A percentile compares a stretch with the other conserved stretches of the same genome.
Conservation (phyloP, 2,329 filamentous ascomycete species). For the Penicillium psychrosexuale region DNA sequence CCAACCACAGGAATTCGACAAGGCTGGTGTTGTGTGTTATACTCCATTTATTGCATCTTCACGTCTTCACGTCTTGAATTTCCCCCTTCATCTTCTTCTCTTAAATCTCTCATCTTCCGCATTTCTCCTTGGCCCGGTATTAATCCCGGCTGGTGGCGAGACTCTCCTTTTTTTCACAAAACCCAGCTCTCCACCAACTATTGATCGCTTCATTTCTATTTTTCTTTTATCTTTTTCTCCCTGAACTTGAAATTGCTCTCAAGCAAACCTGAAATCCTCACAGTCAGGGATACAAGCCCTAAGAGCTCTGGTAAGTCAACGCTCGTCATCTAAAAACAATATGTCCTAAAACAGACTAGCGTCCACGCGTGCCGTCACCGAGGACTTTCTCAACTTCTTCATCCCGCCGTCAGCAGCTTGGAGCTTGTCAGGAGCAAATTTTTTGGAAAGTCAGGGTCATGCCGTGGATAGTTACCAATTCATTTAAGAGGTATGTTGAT, state of each 20-base stretch:
- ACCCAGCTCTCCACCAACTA: neutral
- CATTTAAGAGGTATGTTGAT: conserved; percentile 46
- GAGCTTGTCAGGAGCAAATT: neutral
- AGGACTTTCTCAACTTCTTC: conserved; percentile 7
- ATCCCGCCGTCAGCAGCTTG: neutral
- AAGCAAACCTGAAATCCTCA: neutral
- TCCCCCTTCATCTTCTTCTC: neutral
- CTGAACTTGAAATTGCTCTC: neutral
- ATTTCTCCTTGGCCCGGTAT: neutral
- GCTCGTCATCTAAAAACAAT: conserved; percentile 19
- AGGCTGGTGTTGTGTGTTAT: conserved; percentile 3
- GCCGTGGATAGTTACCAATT: conserved; percentile 52
- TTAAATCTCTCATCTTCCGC: neutral
- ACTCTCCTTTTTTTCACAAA: neutral
- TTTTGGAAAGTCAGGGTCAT: conserved; percentile 33
- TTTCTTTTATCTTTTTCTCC: too few relatives aligned
- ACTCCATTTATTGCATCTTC: neutral
- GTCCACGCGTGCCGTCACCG: conserved; percentile 27
- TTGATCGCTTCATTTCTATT: neutral
- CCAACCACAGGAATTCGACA: conserved; percentile 8
- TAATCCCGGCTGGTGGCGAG: conserved; percentile 5
- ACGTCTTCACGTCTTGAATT: neutral
- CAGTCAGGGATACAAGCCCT: neutral
- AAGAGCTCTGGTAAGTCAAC: neutral
- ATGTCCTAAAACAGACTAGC: conserved; percentile 30